phyloP scores from a whole-genome alignment of 1,284 basidiomycete genomes.

The Ceratobasidium sp. region DNA sequence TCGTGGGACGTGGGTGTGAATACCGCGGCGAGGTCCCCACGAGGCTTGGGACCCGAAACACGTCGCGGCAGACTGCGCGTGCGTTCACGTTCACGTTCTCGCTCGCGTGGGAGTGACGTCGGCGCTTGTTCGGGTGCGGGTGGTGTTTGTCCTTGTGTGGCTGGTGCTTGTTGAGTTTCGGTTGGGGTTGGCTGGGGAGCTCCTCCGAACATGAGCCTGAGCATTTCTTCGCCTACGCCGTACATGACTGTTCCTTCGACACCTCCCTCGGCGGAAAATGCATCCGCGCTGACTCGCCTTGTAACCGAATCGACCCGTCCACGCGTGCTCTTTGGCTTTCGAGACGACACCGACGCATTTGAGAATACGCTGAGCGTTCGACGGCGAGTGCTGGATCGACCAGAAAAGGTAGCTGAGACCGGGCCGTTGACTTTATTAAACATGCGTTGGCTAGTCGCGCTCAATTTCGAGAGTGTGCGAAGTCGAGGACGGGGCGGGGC shows the following conservation, averaged over 20 bases:
- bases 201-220: slow-evolving; percentile 34
- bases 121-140: slow-evolving; percentile 26
- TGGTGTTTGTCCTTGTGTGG: not conserved
- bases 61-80: slow-evolving; percentile 33
- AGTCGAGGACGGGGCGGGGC: slow-evolving; percentile 14
- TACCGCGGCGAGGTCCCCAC: slow-evolving; percentile 15
- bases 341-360: not conserved
- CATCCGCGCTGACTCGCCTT: slow-evolving; percentile 20
- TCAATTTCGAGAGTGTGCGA: slow-evolving; percentile 22
- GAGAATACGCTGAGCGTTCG: slow-evolving; percentile 19
- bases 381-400: not conserved
- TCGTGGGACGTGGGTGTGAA: slow-evolving; percentile 23
- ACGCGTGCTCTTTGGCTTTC: not conserved
- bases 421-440: not conserved
- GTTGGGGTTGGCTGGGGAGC: not conserved
- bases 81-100: slow-evolving; percentile 2
- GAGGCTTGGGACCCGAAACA: slow-evolving; percentile 7
- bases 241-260: slow-evolving; percentile 34
- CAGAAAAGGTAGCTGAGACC: not conserved
- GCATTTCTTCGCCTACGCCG: slow-evolving; percentile 35
- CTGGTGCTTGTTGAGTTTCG: not conserved
- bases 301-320: not conserved
- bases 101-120: not conserved
- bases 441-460: not conserved
- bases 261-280: slow-evolving; percentile 21